Percentiles rank a stretch among this genome's conserved stretches.
Conservation (phyloP, 441 rosid genomes). For the Francoa sonchifolia region DNA sequence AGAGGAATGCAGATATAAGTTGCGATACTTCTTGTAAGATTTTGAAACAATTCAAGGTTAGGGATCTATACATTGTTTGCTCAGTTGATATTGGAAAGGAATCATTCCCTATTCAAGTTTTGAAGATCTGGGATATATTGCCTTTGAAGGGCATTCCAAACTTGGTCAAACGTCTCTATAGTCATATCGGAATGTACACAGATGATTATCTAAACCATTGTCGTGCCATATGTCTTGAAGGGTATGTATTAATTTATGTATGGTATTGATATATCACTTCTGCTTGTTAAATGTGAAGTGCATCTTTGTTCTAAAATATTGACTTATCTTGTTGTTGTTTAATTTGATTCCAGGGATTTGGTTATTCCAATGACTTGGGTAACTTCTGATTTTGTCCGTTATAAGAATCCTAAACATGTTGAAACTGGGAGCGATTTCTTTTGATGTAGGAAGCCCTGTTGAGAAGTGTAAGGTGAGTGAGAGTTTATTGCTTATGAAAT, state of each 20-base stretch:
- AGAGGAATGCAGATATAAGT: slow-evolving; percentile 15
- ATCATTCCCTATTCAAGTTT: slow-evolving; percentile 16
- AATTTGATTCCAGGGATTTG: not conserved
- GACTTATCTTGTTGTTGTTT: not conserved
- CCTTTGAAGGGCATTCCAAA: slow-evolving; percentile 16
- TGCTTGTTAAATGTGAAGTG: too few species aligned
- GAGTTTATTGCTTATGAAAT: slow-evolving; percentile 11
- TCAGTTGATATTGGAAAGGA: slow-evolving; percentile 29
- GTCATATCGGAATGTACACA: slow-evolving; percentile 17
- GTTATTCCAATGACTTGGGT: slow-evolving; percentile 11
- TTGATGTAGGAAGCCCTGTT: not conserved
- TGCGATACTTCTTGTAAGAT: slow-evolving; percentile 19
- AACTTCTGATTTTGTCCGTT: not conserved
- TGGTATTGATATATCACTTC: too few species aligned
- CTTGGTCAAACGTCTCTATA: slow-evolving; percentile 23
- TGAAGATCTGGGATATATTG: slow-evolving; percentile 41
- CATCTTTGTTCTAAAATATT: not conserved
- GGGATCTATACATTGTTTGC: slow-evolving; percentile 16
- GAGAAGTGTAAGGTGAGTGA: slow-evolving; percentile 1
- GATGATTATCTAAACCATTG: slow-evolving; percentile 29
- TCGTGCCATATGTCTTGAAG: slow-evolving; percentile 27
- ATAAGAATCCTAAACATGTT: not conserved
- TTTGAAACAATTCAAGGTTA: slow-evolving; percentile 28
- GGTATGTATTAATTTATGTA: slow-evolving; percentile 20
- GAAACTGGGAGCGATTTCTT: not conserved